Evolutionary conservation across 495 filamentous ascomycete genomes (phyloP), one percentile per base, ranked within the genome.

Genomic region (Mycothermus thermophilus): DNA sequence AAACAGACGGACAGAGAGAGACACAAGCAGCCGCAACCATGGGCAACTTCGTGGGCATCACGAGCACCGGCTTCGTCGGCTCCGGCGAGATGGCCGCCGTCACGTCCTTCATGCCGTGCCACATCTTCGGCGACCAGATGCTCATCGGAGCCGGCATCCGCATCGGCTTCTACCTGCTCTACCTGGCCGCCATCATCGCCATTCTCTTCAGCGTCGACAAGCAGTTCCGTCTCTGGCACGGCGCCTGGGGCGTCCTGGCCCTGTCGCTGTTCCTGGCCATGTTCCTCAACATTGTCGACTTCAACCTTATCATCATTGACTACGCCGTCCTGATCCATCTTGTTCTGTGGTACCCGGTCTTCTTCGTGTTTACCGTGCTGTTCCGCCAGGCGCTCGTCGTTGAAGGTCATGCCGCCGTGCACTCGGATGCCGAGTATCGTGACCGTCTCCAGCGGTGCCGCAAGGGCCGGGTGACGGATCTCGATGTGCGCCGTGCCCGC

Each of bases 71-170:
- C 31, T 55, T 52, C 43, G 46, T 55, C 25, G 51, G 44, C 21
- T 47, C 45, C 37, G 46, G 40, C 39, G 51, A 49, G 35, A 22
- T 45, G 46, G 42, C 37, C 37, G 51, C 48, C 24, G 51, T 49
- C 13, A 47, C 48, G 21, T 52, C 48, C 5, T 55, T 37, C 41
- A 32, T 32, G 30, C 51, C 51, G 27, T 55, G 51, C 21, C 51
- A 55, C 32, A 49, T 52, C 30, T 55, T 55, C 19, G 51, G 51
- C 23, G 48, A 55, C 43, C 48, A 51, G 43, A 51, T 48, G 44
- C 48, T 55, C 28, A 51, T 52, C 37, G 51, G 51, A 25, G 27
- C 36, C 20, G 51, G 51, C 33, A 50, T 55, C 16, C 43, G 51
- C 8, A 16, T 47, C 27, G 48, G 48, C 35, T 55, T 55, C 48